phyloP scores from a whole-genome alignment of 2,329 filamentous ascomycete genomes.

The Paramyrothecium roridum region DNA sequence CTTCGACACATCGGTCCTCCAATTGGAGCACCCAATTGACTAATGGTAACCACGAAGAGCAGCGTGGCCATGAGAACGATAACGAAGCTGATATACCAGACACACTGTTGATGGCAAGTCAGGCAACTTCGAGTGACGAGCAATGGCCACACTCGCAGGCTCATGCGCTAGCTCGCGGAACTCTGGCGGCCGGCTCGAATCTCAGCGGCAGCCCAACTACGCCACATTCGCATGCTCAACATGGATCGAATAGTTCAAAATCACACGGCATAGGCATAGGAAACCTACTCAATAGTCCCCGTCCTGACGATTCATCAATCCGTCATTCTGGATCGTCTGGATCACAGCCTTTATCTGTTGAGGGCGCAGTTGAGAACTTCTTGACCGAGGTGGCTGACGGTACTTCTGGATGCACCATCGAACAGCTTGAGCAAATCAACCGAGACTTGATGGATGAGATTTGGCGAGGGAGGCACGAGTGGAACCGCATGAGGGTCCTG shows the following conservation, averaged over 20 bases:
- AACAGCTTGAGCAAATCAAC: constrained; percentile 93
- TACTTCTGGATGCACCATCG: constrained; percentile 78
- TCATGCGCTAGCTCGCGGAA: constrained; percentile 42
- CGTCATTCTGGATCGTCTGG: constrained; percentile 32
- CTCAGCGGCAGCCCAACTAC: constrained; percentile 33
- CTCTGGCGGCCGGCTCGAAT: constrained; percentile 19
- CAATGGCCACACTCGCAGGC: constrained; percentile 58
- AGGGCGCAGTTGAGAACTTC: constrained; percentile 52
- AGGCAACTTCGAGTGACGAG: constrained; percentile 49
- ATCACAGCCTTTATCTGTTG: constrained; percentile 43
- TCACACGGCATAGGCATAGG: constrained; percentile 22
- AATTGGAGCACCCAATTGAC: constrained; percentile 69
- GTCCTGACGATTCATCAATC: constrained; percentile 28
- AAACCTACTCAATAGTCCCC: constrained; percentile 38
- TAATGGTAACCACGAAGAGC: constrained; percentile 58
- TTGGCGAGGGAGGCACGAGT: constrained; percentile 76
- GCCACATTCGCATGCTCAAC: constrained; percentile 27
- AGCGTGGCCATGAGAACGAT: constrained; percentile 25
- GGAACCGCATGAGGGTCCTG: constrained; percentile 77
- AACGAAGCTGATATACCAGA: constrained; percentile 47
- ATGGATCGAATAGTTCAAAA: constrained; percentile 28
- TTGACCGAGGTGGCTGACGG: constrained; percentile 60
- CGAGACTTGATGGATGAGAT: constrained; percentile 86
- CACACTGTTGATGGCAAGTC: constrained; percentile 45
- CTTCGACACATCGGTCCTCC: constrained; percentile 61